These are phyloP conservation scores for Neofusicoccum sp. DNA, from an alignment of 2,329 filamentous ascomycete genomes.

Conservation along the genomic window DNA sequence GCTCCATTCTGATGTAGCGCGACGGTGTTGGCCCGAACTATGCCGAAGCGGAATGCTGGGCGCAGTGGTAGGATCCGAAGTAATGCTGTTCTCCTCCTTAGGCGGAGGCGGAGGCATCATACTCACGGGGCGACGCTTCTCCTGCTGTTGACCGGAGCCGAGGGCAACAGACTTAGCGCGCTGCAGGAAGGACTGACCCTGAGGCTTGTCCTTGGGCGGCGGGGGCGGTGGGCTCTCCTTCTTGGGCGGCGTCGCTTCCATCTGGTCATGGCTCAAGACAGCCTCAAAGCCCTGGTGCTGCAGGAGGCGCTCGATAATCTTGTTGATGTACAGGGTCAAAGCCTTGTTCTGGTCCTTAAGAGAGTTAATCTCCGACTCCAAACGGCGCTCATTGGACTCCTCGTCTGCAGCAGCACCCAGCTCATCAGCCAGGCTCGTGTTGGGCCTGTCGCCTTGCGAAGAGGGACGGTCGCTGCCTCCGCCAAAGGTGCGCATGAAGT, in stretches of 20 bases:
- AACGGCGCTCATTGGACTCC: constrained; percentile 52
- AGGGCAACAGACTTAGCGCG: constrained; percentile 60
- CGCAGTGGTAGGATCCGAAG: constrained; percentile 67
- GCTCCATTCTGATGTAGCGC: constrained; percentile 45
- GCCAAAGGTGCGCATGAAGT: constrained; percentile 66
- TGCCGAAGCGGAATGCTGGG: constrained; percentile 70
- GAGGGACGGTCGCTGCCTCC: constrained; percentile 23
- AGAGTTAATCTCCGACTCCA: constrained; percentile 75
- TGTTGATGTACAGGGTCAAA: constrained; percentile 95
- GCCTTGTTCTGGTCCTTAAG: constrained; percentile 96
- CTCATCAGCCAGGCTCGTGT: constrained; percentile 68
- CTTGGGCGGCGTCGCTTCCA: constrained; percentile 28
- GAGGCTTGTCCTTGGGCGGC: constrained; percentile 54
- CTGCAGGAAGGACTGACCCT: constrained; percentile 52
- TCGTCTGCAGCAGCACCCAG: constrained; percentile 63
- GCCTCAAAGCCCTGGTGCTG: constrained; percentile 94
- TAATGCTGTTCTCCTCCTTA: constrained; percentile 27
- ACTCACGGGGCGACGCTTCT: constrained; percentile 44
- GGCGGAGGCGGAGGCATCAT: constrained; percentile 29
- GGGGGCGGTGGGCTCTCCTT: constrained; percentile 84
- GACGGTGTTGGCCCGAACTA: constrained; percentile 44
- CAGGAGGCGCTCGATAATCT: constrained; percentile 92
- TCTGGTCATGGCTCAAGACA: constrained; percentile 76
- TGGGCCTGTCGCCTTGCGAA: constrained; percentile 29
- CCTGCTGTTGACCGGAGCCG: constrained; percentile 32